phyloP scores from a whole-genome alignment of 108 stramenopile species.

The Cylindrotheca fusiformis region DNA sequence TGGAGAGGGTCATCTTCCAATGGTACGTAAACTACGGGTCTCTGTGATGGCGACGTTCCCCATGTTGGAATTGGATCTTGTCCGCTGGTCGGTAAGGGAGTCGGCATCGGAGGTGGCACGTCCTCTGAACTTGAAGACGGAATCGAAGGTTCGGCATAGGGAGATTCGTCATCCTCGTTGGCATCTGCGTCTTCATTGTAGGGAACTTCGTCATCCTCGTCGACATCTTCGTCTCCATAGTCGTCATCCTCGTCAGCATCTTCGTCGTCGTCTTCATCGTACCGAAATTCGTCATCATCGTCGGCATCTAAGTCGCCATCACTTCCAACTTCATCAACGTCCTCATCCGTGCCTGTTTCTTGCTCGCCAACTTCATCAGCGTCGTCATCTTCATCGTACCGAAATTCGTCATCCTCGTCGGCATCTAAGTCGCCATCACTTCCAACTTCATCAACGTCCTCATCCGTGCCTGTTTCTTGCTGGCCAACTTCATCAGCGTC shows the following conservation, averaged over 20 bases:
- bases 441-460: not conserved
- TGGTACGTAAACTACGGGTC: conserved; percentile 19
- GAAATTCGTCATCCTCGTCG: not conserved
- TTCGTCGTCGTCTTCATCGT: conserved; percentile 7
- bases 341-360: not conserved
- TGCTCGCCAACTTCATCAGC: conserved; percentile 5
- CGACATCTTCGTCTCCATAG: conserved; percentile 1
- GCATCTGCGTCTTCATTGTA: not conserved
- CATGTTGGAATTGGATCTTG: not conserved
- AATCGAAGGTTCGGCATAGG: not conserved
- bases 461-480: conserved; percentile 1
- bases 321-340: not conserved
- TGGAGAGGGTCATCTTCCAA: conserved; percentile 25
- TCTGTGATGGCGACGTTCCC: not conserved
- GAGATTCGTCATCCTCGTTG: not conserved
- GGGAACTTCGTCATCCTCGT: conserved; percentile 1
- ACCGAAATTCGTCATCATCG: conserved; percentile 2
- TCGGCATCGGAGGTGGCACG: not conserved
- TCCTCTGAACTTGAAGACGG: not conserved
- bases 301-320: not conserved
- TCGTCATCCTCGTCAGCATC: not conserved
- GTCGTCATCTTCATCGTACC: not conserved
- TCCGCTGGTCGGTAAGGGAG: not conserved
- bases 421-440: not conserved
- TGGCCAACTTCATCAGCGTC: conserved; percentile 5